These are phyloP conservation scores for Arthrocladium fulminans DNA, from an alignment of 2,329 filamentous ascomycete species.

Conservation along the genomic window DNA sequence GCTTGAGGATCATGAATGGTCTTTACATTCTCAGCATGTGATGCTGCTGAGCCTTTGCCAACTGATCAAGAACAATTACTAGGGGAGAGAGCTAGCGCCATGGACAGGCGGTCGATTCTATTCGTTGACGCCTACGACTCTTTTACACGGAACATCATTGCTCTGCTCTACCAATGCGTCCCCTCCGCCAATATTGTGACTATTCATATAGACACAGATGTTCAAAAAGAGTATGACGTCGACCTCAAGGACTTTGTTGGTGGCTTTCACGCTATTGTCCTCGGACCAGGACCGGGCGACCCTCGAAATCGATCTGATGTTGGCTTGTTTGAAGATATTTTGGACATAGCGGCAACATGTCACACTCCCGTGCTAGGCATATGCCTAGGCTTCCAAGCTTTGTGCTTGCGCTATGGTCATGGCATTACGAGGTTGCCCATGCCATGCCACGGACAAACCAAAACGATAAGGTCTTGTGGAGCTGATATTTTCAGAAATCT, in stretches of 20 bases:
- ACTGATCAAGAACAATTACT: too few relatives aligned
- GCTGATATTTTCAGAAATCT: conserved; percentile 54
- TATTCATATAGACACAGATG: conserved; percentile 59
- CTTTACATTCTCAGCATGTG: too few relatives aligned
- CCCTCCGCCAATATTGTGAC: conserved; percentile 55
- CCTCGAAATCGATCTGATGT: conserved; percentile 65
- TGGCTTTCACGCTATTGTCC: conserved; percentile 74
- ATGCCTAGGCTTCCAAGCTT: conserved; percentile 79
- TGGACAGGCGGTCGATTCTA: conserved; percentile 48
- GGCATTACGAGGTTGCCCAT: conserved; percentile 56
- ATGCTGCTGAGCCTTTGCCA: too few relatives aligned
- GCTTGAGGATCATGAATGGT: too few relatives aligned
- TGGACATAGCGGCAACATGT: conserved; percentile 53
- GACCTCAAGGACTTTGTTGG: conserved; percentile 27
- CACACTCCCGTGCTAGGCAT: conserved; percentile 75
- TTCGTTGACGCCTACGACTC: conserved; percentile 96
- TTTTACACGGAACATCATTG: conserved; percentile 90
- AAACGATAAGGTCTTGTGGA: conserved; percentile 52
- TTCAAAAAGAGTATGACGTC: conserved; percentile 30
- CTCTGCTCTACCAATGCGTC: conserved; percentile 63
- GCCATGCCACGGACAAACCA: conserved; percentile 75
- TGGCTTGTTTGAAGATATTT: conserved; percentile 70
- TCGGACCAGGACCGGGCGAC: conserved; percentile 82
- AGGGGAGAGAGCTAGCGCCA: neutral
- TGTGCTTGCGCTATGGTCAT: conserved; percentile 61